Evolutionary conservation across 1,139 yeast genomes (phyloP).

Genomic region (Magnusiomyces tetraspermus): DNA sequence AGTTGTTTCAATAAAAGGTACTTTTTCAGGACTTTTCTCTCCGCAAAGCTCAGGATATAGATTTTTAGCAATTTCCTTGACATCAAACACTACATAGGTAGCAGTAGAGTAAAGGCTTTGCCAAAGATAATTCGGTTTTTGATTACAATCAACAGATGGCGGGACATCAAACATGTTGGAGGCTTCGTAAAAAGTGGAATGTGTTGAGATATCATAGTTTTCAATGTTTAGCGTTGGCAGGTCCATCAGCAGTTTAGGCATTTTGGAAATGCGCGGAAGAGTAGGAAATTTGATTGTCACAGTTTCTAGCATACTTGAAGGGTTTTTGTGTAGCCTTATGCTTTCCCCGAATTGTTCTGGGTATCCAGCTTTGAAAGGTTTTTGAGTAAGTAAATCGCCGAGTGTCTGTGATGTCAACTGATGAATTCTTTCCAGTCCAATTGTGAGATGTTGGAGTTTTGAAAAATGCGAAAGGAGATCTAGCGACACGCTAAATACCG

Average conservation of each 20-base stretch:
- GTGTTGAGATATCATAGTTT: background rate
- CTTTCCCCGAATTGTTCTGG: too few relatives aligned
- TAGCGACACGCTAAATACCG: background rate
- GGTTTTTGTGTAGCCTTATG: background rate
- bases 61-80: background rate
- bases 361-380: background rate
- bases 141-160: background rate
- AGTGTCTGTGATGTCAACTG: background rate
- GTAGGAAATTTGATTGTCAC: slow-evolving; percentile 2
- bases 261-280: background rate
- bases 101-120: background rate
- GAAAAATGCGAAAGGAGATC: background rate
- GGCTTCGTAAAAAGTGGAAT: background rate
- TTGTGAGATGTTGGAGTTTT: background rate
- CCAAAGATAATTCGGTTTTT: background rate
- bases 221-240: background rate
- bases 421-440: background rate
- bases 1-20: background rate
- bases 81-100: slow-evolving; percentile 1
- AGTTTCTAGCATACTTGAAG: background rate
- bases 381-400: background rate
- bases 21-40: background rate
- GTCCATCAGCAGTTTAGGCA: background rate
- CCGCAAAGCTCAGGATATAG: background rate
- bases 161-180: background rate